Percentiles rank a stretch among this genome's conserved stretches.
Conservation (phyloP, 169 alveolate genomes). For the Cryptosporidium ubiquitum region DNA sequence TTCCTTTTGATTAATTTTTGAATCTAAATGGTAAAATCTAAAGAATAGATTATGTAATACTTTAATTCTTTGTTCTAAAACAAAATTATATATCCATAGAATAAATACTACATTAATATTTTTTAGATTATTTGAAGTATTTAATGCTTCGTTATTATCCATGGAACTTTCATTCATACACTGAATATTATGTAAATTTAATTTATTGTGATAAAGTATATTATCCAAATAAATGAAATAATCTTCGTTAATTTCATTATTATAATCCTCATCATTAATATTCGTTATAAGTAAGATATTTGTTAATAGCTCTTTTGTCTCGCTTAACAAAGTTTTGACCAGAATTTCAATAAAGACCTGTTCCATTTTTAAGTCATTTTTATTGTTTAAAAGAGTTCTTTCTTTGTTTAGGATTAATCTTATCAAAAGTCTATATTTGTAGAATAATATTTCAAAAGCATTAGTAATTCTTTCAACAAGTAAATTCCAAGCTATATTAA, state of each 20-base stretch:
- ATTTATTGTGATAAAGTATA: neutral
- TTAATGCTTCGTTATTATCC: neutral
- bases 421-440: slow-evolving; percentile 44
- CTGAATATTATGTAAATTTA: slow-evolving; percentile 3
- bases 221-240: slow-evolving; percentile 26
- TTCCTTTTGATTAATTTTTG: neutral
- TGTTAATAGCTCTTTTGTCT: slow-evolving; percentile 49
- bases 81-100: slow-evolving; percentile 44
- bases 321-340: slow-evolving; percentile 14
- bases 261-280: slow-evolving; percentile 15
- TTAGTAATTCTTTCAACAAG: neutral
- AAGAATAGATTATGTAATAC: slow-evolving; percentile 35
- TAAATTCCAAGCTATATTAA: slow-evolving; percentile 38
- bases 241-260: slow-evolving; percentile 30
- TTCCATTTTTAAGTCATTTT: slow-evolving; percentile 12
- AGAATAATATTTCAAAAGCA: slow-evolving; percentile 24
- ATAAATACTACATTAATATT: slow-evolving; percentile 10
- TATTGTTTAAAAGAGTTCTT: neutral
- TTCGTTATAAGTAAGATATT: slow-evolving; percentile 21
- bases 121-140: slow-evolving; percentile 3
- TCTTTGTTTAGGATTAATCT: slow-evolving; percentile 19
- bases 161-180: neutral
- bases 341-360: slow-evolving; percentile 24
- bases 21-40: slow-evolving; percentile 28
- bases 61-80: slow-evolving; percentile 37